Evolutionary conservation across 306 rosid genomes (phyloP), one percentile per base, ranked within the genome.

Genomic region (Lathyrus oleraceus): DNA sequence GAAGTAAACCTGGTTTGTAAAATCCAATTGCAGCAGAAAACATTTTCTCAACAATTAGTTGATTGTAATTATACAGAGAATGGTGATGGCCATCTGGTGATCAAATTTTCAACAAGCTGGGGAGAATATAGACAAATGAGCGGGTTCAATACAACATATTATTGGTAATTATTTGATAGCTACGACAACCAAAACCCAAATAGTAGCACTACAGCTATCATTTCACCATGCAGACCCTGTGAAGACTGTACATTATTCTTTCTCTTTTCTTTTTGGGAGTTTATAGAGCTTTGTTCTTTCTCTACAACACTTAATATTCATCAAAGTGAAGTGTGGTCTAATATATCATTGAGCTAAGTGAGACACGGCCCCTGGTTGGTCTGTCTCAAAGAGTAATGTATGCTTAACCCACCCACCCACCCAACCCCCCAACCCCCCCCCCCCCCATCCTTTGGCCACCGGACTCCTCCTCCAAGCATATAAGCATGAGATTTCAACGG

Each of bases 391-490:
- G 30, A 36, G 59, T 10, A 47, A 67, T 16, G 28, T 10, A 16
- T 28, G 3, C 45, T n/a, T 16, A 10, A 65, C 21, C n/a, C n/a
- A n/a, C n/a, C n/a, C n/a, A n/a, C n/a, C n/a, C n/a, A n/a, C n/a
- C n/a, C n/a, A n/a, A n/a, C n/a, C n/a, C n/a, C n/a, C n/a, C n/a
- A 19, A 13, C 36, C 9, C 10, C 43, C 25, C 6, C 17, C 30
- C 12, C 43, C 25, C 61, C 8, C 14, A 44, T 54, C 36, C 35
- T 28, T 23, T 54, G 35, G 36, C 27, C 61, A 54, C 30, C 61
- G 12, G 30, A 54, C 9, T 57, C 62, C 62, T 56, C 36, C 61
- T 68, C 62, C 73, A 38, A 17, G 66, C 20, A 59, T 28, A 59
- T 32, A 17, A 21, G 66, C 28, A 30, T 19, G 47, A 61, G 47